These are phyloP conservation scores for Xylariaceae sp. DNA, from an alignment of 2,329 filamentous ascomycete species.

Conservation along the genomic window DNA sequence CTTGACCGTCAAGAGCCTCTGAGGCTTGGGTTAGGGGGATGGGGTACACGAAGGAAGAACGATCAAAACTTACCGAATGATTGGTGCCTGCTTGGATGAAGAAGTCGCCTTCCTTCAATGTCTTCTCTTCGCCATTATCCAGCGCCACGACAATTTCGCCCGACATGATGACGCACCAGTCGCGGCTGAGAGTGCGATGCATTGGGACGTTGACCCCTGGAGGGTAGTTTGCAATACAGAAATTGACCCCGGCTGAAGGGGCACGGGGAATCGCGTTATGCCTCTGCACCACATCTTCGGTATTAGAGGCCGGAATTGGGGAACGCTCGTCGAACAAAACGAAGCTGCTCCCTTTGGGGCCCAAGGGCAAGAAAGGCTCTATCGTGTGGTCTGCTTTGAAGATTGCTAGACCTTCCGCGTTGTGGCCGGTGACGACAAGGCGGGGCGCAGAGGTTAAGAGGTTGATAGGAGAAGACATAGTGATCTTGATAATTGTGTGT, in stretches of 20 bases:
- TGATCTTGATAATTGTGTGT: too few relatives aligned
- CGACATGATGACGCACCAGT: slow-evolving; percentile 38
- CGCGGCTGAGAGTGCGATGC: slow-evolving; percentile 27
- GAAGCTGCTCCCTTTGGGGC: slow-evolving; percentile 7
- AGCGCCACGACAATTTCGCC: slow-evolving; percentile 39
- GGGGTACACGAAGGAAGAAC: too few relatives aligned
- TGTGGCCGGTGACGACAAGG: slow-evolving; percentile 12
- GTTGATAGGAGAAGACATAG: neutral
- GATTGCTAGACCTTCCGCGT: slow-evolving; percentile 7
- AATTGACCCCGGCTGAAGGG: slow-evolving; percentile 28
- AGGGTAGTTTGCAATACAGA: slow-evolving; percentile 32
- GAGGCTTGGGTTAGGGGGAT: too few relatives aligned
- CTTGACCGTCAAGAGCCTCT: too few relatives aligned
- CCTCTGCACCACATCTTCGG: neutral
- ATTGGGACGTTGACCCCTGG: slow-evolving; percentile 32
- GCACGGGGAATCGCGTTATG: neutral
- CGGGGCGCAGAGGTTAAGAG: slow-evolving; percentile 8
- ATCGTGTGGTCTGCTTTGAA: slow-evolving; percentile 11
- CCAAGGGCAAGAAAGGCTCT: slow-evolving; percentile 6
- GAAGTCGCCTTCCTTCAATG: slow-evolving; percentile 35
- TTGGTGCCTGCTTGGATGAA: slow-evolving; percentile 41
- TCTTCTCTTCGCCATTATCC: slow-evolving; percentile 39
- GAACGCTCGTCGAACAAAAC: slow-evolving; percentile 7
- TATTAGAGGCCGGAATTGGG: slow-evolving; percentile 12
- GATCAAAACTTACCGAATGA: too few relatives aligned